Base-by-base conservation (phyloP, 139 green algal genomes). In the Limnomonas spitsbergensis region DNA sequence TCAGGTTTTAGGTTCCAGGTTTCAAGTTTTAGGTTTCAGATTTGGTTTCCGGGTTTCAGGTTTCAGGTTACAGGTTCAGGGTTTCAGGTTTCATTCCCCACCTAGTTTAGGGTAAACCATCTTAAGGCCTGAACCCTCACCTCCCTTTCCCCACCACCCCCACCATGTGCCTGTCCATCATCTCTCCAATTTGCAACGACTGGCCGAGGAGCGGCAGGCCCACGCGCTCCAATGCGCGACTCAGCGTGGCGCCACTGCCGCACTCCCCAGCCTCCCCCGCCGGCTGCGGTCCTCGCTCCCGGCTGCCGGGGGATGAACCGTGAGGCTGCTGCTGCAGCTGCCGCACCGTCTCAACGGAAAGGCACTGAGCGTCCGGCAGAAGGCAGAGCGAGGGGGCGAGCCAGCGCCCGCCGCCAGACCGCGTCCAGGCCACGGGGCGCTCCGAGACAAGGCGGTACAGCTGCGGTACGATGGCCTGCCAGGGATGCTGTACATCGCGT, bases 341-440 rank as follows among this genome's bases (percentile, higher is more conserved):
- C 14, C 14, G 14, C 14, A 61, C 14, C 14, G 47, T 29, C 14
- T 14, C 20, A 61, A 20, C 47, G 20, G 26, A 7, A 34, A 72
- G 61, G 61, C 61, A 72, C 35, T 14, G 4, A 29, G 35, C 69
- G 26, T 81, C 78, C 24, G 40, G 76, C 34, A 87, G 75, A 42
- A 90, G 34, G 20, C 72, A 69, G 2, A 81, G n/a, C 0, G 9
- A 1, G 29, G 84, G 86, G n/a, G 69, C n/a, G 37, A 93, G 68
- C 90, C 90, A 93, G 2, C 54, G 31, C 3, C 85, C 87, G 1
- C 78, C 78, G 6, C 42, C 34, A n/a, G 78, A 80, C 3, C 39
- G 14, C 0, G 80, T 86, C 67, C 77, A 88, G 24, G 89, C 72
- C 29, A 94, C 80, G 0, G 68, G 67, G 24, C 39, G 24, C 38